Conservation (phyloP, 2,329 filamentous ascomycete species). For the Neurospora sp. region DNA sequence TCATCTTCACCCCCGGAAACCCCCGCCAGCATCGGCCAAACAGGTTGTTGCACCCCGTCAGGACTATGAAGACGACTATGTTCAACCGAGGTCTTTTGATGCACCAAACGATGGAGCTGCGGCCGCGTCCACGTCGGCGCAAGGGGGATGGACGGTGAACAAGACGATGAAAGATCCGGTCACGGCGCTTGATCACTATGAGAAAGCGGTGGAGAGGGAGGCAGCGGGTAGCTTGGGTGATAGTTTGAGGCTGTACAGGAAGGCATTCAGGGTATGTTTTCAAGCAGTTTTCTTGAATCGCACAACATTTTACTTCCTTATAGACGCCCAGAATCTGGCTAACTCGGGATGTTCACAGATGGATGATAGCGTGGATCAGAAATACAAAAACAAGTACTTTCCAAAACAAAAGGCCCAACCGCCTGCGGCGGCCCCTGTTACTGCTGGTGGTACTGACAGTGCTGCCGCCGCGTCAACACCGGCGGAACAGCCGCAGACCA, state of each 20-base stretch:
- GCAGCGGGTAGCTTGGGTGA: slow-evolving; percentile 77
- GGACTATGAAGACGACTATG: slow-evolving; percentile 27
- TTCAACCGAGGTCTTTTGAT: slow-evolving; percentile 26
- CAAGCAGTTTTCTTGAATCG: not conserved
- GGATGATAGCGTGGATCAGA: slow-evolving; percentile 73
- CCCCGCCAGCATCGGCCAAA: slow-evolving; percentile 14
- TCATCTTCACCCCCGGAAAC: slow-evolving; percentile 3
- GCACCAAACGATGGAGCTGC: slow-evolving; percentile 16
- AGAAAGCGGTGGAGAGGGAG: slow-evolving; percentile 84
- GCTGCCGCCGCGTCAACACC: slow-evolving; percentile 33
- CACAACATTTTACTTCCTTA: not conserved
- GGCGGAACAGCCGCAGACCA: slow-evolving; percentile 40
- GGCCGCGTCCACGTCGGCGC: slow-evolving; percentile 13
- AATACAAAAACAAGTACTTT: slow-evolving; percentile 88
- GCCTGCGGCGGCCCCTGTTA: slow-evolving; percentile 33
- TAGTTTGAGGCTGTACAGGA: slow-evolving; percentile 78
- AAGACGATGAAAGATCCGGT: slow-evolving; percentile 38
- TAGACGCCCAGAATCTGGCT: not conserved
- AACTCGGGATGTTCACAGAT: slow-evolving; percentile 40
- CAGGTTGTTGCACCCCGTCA: slow-evolving; percentile 15
- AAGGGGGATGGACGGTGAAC: slow-evolving; percentile 18
- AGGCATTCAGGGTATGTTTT: slow-evolving; percentile 66
- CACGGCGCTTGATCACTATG: slow-evolving; percentile 86
- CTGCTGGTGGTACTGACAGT: slow-evolving; percentile 35
- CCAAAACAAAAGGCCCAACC: slow-evolving; percentile 34